phyloP scores from a whole-genome alignment of 2,329 filamentous ascomycete genomes.

The Ophiobolus disseminans region DNA sequence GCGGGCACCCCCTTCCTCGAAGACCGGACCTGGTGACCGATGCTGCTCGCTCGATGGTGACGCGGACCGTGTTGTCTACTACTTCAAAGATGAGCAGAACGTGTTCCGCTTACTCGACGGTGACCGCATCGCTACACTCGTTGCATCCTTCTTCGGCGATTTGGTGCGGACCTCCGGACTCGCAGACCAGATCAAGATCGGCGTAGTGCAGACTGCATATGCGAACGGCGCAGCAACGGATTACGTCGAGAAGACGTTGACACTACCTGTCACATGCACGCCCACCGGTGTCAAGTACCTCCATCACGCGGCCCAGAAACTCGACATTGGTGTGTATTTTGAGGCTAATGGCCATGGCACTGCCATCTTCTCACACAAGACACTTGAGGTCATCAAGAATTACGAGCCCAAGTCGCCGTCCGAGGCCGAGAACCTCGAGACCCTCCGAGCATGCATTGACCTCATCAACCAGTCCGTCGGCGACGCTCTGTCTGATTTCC shows the following conservation, averaged over 20 bases:
- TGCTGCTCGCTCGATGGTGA: constrained; percentile 95
- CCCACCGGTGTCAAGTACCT: constrained; percentile 97
- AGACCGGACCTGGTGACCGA: constrained; percentile 76
- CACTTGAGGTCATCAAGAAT: constrained; percentile 77
- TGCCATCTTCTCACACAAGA: constrained; percentile 88
- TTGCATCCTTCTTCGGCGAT: constrained; percentile 91
- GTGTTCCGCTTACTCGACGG: constrained; percentile 94
- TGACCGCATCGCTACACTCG: constrained; percentile 93
- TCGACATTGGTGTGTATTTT: constrained; percentile 97
- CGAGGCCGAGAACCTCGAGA: constrained; percentile 87
- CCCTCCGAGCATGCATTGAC: constrained; percentile 80
- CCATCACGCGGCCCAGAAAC: constrained; percentile 93
- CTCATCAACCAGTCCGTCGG: constrained; percentile 98
- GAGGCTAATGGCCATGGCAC: constrained; percentile 98
- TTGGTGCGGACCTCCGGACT: constrained; percentile 82
- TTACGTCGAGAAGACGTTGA: constrained; percentile 86
- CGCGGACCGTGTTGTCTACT: constrained; percentile 94
- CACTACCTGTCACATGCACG: constrained; percentile 90
- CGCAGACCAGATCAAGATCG: constrained; percentile 81
- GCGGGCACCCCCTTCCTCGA: constrained; percentile 82
- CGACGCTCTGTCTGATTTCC: constrained; percentile 93
- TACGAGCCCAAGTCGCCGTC: constrained; percentile 88
- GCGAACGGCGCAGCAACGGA: constrained; percentile 94
- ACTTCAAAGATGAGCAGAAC: constrained; percentile 82
- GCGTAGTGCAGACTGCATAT: constrained; percentile 96